phyloP scores from a whole-genome alignment of 257 asterid species.

The Solanum piurae region DNA sequence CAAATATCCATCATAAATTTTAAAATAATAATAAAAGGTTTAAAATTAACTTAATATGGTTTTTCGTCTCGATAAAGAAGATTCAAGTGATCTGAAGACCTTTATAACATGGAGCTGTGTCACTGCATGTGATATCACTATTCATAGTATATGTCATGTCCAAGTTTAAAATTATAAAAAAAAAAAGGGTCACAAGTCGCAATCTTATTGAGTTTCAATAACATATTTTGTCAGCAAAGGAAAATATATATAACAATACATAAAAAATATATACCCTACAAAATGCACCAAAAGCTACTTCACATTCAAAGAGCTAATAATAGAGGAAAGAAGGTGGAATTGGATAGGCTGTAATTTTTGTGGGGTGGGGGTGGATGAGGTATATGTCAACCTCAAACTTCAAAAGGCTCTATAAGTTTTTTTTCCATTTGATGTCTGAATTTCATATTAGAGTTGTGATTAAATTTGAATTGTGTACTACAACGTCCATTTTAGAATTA shows the following conservation, averaged over 20 bases:
- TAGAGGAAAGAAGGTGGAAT: neutral
- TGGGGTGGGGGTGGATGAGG: neutral
- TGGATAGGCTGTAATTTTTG: neutral
- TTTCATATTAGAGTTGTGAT: no score
- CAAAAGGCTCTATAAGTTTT: no score
- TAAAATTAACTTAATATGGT: neutral
- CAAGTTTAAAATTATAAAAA: neutral
- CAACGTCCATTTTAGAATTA: no score
- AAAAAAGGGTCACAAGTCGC: neutral
- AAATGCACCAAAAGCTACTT: neutral
- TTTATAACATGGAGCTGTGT: neutral
- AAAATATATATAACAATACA: neutral
- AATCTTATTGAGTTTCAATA: neutral
- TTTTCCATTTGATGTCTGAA: neutral
- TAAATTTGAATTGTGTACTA: no score
- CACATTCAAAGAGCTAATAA: neutral
- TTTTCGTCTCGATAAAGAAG: neutral
- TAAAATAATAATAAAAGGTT: neutral
- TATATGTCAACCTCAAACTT: neutral
- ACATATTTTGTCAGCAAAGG: neutral
- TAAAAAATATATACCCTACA: neutral
- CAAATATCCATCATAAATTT: no score
- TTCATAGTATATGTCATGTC: neutral
- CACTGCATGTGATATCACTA: neutral
- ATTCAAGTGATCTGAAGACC: neutral